Evolutionary conservation across 768 basidiomycete genomes (phyloP).

Genomic region (Chlorophyllum brunneum): DNA sequence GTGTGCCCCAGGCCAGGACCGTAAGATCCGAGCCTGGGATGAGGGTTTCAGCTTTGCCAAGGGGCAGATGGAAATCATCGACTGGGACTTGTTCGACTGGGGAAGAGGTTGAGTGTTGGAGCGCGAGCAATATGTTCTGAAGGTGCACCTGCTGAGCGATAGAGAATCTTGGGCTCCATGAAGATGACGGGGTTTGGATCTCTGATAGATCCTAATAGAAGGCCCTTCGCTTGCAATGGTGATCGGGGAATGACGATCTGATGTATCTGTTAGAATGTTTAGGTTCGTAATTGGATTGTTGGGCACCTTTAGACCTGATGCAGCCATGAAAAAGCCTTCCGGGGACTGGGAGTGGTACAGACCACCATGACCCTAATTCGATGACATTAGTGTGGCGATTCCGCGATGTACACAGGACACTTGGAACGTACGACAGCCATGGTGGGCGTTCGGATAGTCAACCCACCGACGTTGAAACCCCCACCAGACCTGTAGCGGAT

Average conservation of each 20-base stretch:
- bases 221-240: constrained; percentile 93
- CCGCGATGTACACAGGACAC: constrained; percentile 21
- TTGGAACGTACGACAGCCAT: constrained; percentile 70
- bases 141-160: constrained; percentile 73
- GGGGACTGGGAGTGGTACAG: constrained; percentile 95
- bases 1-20: constrained; percentile 89
- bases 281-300: background rate
- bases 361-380: constrained; percentile 68
- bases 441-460: constrained; percentile 82
- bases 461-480: constrained; percentile 72
- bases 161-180: constrained; percentile 93
- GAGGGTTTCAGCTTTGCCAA: constrained; percentile 78
- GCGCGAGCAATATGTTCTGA: background rate
- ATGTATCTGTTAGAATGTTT: constrained; percentile 16
- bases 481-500: constrained; percentile 88
- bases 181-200: constrained; percentile 94
- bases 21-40: constrained; percentile 80
- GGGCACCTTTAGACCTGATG: constrained; percentile 78
- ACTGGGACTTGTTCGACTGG: constrained; percentile 89
- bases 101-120: background rate
- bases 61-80: constrained; percentile 82
- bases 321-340: constrained; percentile 92
- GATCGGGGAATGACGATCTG: constrained; percentile 90
- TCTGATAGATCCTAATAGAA: constrained; percentile 80
- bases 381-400: background rate